Conservation (phyloP, 441 rosid genomes). For the Jatropha multifida region DNA sequence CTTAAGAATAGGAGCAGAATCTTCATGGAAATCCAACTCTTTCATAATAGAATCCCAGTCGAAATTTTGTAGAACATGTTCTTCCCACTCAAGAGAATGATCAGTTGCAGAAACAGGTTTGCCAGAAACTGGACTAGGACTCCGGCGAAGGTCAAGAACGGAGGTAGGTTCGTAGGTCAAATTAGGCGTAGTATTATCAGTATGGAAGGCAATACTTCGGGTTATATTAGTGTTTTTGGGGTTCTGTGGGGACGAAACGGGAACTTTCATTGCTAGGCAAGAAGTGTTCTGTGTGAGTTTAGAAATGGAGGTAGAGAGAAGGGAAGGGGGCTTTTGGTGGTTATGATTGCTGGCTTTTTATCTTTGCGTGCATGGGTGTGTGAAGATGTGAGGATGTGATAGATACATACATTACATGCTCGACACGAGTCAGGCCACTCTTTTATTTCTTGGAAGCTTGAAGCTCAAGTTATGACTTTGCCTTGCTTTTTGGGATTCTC, state of each 20-base stretch:
- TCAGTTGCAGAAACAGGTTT: conserved; percentile 30
- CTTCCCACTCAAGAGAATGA: conserved; percentile 54
- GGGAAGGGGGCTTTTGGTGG: conserved; percentile 45
- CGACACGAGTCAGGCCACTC: conserved; percentile 32
- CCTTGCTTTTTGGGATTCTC: conserved; percentile 42
- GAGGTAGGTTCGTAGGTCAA: conserved; percentile 71
- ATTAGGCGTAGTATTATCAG: background rate
- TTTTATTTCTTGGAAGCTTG: conserved; percentile 37
- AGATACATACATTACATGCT: conserved; percentile 26
- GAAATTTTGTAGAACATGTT: conserved; percentile 58
- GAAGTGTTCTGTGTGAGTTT: background rate
- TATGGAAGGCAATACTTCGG: conserved; percentile 24
- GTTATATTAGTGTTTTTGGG: conserved; percentile 32
- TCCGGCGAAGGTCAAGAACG: conserved; percentile 67
- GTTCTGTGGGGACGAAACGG: conserved; percentile 33
- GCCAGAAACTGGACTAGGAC: conserved; percentile 43
- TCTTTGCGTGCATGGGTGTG: conserved; percentile 43
- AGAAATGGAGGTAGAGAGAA: conserved; percentile 9
- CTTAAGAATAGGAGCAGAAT: conserved; percentile 40
- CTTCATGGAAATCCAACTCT: conserved; percentile 73
- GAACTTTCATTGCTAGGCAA: conserved; percentile 57
- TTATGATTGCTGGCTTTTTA: conserved; percentile 58
- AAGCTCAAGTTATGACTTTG: conserved; percentile 38
- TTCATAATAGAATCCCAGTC: conserved; percentile 92
- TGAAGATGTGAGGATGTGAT: background rate